Evolutionary conservation across 2,329 filamentous ascomycete species (phyloP).

Genomic region (Apiospora hydei): DNA sequence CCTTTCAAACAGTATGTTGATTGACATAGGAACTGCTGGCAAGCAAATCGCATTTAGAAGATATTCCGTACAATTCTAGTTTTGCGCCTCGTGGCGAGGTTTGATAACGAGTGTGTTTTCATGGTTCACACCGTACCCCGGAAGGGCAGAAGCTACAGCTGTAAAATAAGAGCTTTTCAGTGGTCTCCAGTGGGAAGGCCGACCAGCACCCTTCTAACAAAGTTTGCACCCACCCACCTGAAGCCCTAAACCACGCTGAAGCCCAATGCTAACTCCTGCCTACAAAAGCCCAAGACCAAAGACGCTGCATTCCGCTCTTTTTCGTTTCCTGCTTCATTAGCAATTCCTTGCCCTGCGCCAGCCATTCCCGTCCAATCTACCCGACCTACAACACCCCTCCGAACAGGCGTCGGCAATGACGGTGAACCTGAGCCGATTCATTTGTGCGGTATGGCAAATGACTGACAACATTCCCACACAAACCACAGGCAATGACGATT

Average conservation of each 20-base stretch:
- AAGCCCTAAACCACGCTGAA: neutral
- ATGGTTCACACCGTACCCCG: neutral
- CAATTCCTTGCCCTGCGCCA: neutral
- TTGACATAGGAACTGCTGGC: neutral
- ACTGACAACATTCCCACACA: neutral
- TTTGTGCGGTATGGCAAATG: conserved; percentile 9
- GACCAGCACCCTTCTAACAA: neutral
- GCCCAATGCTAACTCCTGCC: neutral
- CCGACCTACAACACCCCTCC: neutral
- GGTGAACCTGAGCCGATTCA: neutral
- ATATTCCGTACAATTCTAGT: too few relatives aligned
- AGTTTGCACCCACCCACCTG: neutral
- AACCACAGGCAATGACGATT: neutral
- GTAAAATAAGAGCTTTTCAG: neutral
- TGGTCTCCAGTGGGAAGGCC: neutral
- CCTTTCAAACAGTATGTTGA: neutral
- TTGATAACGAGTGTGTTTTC: neutral
- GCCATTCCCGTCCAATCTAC: neutral
- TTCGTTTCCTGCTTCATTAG: neutral
- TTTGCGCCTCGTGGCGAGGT: too few relatives aligned
- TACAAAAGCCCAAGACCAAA: neutral
- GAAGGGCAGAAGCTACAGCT: neutral
- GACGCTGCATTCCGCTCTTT: neutral
- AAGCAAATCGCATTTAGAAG: neutral
- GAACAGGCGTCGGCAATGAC: conserved; percentile 15